phyloP scores from a whole-genome alignment of 2,329 filamentous ascomycete species.

The Fusarium robinianum region DNA sequence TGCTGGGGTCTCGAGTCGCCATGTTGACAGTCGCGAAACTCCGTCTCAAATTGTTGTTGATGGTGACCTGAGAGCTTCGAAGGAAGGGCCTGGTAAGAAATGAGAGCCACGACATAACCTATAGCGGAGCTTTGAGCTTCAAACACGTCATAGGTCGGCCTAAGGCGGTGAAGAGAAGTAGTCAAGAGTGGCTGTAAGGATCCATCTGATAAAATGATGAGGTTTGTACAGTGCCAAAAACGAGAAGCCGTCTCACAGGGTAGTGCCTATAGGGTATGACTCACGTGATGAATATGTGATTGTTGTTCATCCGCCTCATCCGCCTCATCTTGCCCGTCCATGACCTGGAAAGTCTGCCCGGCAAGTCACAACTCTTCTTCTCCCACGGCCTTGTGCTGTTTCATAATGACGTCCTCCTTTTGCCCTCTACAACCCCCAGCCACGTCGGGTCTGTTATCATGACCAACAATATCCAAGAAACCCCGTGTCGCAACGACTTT shows the following conservation, averaged over 20 bases:
- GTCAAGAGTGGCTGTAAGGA: too few relatives aligned
- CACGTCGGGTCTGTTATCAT: conserved; percentile 47
- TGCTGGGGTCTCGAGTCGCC: conserved; percentile 76
- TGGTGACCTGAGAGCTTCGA: conserved; percentile 31
- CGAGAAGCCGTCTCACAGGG: too few relatives aligned
- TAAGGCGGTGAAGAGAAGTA: too few relatives aligned
- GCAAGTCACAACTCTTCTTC: conserved; percentile 12
- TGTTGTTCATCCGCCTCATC: conserved; percentile 4
- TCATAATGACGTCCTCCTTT: conserved; percentile 22
- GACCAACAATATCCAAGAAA: conserved; percentile 45
- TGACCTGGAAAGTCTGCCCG: conserved; percentile 27
- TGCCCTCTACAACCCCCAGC: conserved; percentile 34
- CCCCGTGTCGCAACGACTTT: conserved; percentile 46
- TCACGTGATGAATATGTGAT: background rate
- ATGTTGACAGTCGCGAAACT: conserved; percentile 41
- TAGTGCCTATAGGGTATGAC: too few relatives aligned
- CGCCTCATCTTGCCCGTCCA: background rate
- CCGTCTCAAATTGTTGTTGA: conserved; percentile 33
- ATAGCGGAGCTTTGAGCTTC: too few relatives aligned
- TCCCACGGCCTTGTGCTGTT: conserved; percentile 7
- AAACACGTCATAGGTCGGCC: conserved; percentile 9
- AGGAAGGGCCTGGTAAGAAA: conserved; percentile 35
- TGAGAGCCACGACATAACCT: conserved; percentile 39
- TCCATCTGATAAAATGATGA: too few relatives aligned
- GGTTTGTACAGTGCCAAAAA: too few relatives aligned